Percentiles rank a stretch among this genome's conserved stretches.
These are phyloP conservation scores for Barnettozyma sp. DNA, from an alignment of 805 yeast genomes.

Conservation along the genomic window DNA sequence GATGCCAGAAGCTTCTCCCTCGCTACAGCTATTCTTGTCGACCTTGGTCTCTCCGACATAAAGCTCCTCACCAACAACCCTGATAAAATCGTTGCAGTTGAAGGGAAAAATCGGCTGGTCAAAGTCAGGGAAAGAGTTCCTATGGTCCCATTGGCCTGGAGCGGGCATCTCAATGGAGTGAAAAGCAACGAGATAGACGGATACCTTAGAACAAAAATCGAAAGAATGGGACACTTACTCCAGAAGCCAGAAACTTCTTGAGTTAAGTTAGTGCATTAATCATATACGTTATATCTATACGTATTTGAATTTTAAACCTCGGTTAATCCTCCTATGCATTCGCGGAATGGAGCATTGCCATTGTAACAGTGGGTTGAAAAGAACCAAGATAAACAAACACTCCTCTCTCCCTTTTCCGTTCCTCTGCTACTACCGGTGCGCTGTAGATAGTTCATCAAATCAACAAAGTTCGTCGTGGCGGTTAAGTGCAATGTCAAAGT, in stretches of 20 bases:
- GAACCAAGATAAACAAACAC: too few species aligned
- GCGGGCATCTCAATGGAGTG: slow-evolving; percentile 50
- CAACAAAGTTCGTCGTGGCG: neutral
- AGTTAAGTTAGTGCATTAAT: too few species aligned
- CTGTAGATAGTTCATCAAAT: too few species aligned
- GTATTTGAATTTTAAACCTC: neutral
- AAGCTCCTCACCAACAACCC: slow-evolving; percentile 90
- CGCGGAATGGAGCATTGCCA: too few species aligned
- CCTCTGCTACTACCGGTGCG: too few species aligned
- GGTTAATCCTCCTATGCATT: too few species aligned
- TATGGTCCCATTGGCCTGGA: slow-evolving; percentile 96
- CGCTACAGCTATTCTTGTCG: slow-evolving; percentile 88
- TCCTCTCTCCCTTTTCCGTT: too few species aligned
- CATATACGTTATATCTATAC: too few species aligned
- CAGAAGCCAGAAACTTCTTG: slow-evolving; percentile 32
- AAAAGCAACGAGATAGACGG: slow-evolving; percentile 85
- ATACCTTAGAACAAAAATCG: slow-evolving; percentile 87
- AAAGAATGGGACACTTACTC: slow-evolving; percentile 93
- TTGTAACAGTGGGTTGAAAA: too few species aligned
- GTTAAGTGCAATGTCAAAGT: slow-evolving; percentile 38
- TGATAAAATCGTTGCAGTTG: slow-evolving; percentile 91
- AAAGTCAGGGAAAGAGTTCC: slow-evolving; percentile 86
- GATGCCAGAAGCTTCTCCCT: slow-evolving; percentile 92
- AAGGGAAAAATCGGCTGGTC: slow-evolving; percentile 70
- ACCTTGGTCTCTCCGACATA: slow-evolving; percentile 66